A percentile compares a stretch with the other conserved stretches of the same genome.
Evolutionary conservation across 2,329 filamentous ascomycete genomes (phyloP).

Genomic region (Exophiala alcalophila): DNA sequence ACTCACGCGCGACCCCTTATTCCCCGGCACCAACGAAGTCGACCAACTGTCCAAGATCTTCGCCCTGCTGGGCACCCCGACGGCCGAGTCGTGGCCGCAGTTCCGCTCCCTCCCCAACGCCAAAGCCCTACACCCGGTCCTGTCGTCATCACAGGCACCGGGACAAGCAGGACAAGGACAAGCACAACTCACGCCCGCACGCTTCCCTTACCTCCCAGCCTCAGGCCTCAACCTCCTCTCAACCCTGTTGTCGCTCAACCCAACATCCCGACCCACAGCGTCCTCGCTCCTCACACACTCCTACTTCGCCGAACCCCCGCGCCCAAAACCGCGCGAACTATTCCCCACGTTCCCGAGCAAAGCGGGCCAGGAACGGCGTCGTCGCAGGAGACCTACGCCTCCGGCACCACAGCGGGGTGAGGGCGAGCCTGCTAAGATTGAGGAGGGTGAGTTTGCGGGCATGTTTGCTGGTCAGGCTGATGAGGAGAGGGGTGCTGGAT

Average conservation of each 20-base stretch:
- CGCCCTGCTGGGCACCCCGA: conserved; percentile 81
- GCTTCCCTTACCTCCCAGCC: conserved; percentile 76
- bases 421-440: conserved; percentile 61
- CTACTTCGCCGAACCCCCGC: conserved; percentile 87
- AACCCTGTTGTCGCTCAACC: conserved; percentile 71
- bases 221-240: conserved; percentile 70
- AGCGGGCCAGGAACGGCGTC: conserved; percentile 81
- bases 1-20: conserved; percentile 73
- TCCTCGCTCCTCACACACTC: conserved; percentile 71
- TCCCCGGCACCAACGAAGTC: conserved; percentile 89
- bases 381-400: conserved; percentile 69
- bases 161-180: too few species aligned
- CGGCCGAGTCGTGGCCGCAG: conserved; percentile 75
- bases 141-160: conserved; percentile 39
- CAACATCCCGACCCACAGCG: conserved; percentile 66
- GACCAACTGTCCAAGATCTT: conserved; percentile 87
- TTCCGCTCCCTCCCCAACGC: conserved; percentile 88
- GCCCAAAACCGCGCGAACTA: conserved; percentile 84
- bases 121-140: conserved; percentile 61
- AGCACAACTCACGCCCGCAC: conserved; percentile 47
- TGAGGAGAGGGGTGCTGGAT: conserved; percentile 49
- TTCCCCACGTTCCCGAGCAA: conserved; percentile 97
- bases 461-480: conserved; percentile 53
- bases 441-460: conserved; percentile 61
- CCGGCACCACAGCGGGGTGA: conserved; percentile 79